Evolutionary conservation across 331 rosid genomes (phyloP).

Genomic region (Prunus yedoensis): DNA sequence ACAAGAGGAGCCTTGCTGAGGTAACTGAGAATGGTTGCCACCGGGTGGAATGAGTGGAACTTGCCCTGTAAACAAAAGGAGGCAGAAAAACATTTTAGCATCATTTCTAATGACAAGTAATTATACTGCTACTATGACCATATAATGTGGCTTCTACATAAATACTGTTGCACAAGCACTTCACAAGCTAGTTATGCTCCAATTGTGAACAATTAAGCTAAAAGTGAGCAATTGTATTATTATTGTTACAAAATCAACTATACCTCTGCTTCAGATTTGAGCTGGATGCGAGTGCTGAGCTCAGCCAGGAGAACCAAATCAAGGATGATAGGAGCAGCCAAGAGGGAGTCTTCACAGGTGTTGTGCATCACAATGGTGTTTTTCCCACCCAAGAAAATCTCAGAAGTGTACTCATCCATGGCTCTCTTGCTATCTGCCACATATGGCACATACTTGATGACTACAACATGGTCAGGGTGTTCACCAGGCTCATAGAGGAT

Average conservation of each 20-base stretch:
- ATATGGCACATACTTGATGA: constrained; percentile 95
- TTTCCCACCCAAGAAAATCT: constrained; percentile 94
- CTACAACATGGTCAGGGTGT: constrained; percentile 98
- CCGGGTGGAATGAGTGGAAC: constrained; percentile 95
- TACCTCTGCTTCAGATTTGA: constrained; percentile 89
- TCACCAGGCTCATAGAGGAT: constrained; percentile 88
- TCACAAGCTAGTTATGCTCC: too few relatives aligned
- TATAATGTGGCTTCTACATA: too few relatives aligned
- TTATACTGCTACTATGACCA: too few relatives aligned
- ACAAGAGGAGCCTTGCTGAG: constrained; percentile 95
- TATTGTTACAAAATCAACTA: neutral
- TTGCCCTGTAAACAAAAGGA: constrained; percentile 49
- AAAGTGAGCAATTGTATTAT: too few relatives aligned
- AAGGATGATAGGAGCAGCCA: constrained; percentile 93
- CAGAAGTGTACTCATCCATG: constrained; percentile 95
- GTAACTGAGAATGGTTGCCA: constrained; percentile 91
- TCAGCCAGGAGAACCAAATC: constrained; percentile 97
- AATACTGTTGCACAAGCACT: too few relatives aligned
- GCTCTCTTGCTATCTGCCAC: constrained; percentile 96
- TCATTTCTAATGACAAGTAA: too few relatives aligned
- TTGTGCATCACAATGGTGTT: constrained; percentile 88
- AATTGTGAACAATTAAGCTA: too few relatives aligned
- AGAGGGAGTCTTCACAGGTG: constrained; percentile 92
- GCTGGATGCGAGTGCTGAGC: constrained; percentile 83
- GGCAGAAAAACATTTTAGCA: too few relatives aligned